Evolutionary conservation across 1,284 basidiomycete genomes (phyloP).

Genomic region (Moesziomyces parantarcticus): DNA sequence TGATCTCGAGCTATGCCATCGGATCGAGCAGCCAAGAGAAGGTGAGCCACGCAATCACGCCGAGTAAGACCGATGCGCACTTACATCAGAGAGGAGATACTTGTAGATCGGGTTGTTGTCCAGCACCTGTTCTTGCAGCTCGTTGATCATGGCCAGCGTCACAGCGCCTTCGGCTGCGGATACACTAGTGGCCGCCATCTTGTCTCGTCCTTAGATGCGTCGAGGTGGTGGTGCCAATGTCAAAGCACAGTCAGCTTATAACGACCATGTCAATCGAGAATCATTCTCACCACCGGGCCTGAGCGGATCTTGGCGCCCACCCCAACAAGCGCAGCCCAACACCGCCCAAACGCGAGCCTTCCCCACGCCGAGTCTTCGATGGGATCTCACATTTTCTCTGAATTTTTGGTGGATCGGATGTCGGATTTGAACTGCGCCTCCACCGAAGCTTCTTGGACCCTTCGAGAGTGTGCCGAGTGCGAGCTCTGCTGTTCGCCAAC

Average conservation of each 20-base stretch:
- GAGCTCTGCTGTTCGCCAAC: too few relatives aligned
- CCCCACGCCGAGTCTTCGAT: not conserved
- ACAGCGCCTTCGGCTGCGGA: constrained; percentile 9
- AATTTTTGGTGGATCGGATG: constrained; percentile 3
- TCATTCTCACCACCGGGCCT: not conserved
- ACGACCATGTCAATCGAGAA: not conserved
- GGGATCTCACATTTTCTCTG: too few relatives aligned
- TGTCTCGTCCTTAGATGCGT: not conserved
- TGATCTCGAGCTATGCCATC: constrained; percentile 29
- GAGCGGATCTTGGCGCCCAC: not conserved
- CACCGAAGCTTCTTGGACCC: constrained; percentile 20
- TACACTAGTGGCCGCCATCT: constrained; percentile 10
- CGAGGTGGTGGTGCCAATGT: too few relatives aligned
- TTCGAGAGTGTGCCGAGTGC: not conserved
- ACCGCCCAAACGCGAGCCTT: not conserved
- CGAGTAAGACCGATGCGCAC: not conserved
- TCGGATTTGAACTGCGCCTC: constrained; percentile 16
- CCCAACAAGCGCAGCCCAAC: not conserved
- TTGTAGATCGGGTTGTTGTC: constrained; percentile 52
- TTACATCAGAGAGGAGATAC: constrained; percentile 47
- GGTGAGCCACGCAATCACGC: not conserved
- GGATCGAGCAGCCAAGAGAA: not conserved
- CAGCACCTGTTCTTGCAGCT: constrained; percentile 40
- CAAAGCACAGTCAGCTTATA: too few relatives aligned
- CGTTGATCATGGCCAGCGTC: constrained; percentile 44